A percentile compares a stretch with the other conserved stretches of the same genome.
phyloP scores from a whole-genome alignment of 208 protist genomes.

The Trypanosomatidae sp. region DNA sequence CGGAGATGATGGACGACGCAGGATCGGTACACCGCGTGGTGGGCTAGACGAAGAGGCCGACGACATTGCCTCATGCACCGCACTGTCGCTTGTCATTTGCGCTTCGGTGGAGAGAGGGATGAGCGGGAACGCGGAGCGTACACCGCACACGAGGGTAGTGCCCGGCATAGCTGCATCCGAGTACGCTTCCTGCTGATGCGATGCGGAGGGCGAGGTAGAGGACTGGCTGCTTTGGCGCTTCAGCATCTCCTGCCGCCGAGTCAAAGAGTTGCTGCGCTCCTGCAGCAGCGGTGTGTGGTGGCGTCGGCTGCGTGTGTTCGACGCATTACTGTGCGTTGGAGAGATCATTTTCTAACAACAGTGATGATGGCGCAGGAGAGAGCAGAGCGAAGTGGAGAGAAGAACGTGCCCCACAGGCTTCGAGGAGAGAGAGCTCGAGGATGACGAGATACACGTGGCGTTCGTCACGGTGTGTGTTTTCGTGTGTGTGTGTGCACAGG shows the following conservation, averaged over 20 bases:
- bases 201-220: neutral
- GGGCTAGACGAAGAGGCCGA: neutral
- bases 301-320: constrained; percentile 5
- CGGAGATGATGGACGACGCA: neutral
- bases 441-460: neutral
- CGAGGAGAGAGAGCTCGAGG: neutral
- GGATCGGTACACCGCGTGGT: neutral
- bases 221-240: constrained; percentile 5
- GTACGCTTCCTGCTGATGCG: neutral
- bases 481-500: neutral
- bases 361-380: neutral
- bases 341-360: neutral
- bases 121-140: constrained; percentile 17
- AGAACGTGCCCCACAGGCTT: neutral
- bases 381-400: neutral
- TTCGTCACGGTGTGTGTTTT: neutral
- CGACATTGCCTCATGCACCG: neutral
- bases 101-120: constrained; percentile 1
- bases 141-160: constrained; percentile 12
- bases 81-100: constrained; percentile 4
- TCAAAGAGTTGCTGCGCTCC: constrained; percentile 15
- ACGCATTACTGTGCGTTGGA: constrained; percentile 9
- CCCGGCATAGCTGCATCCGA: neutral
- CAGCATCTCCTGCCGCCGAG: constrained; percentile 20
- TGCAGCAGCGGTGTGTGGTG: constrained; percentile 26